Evolutionary conservation across 768 basidiomycete genomes (phyloP), one percentile per base, ranked within the genome.

Genomic region (Trametes gibbosa): DNA sequence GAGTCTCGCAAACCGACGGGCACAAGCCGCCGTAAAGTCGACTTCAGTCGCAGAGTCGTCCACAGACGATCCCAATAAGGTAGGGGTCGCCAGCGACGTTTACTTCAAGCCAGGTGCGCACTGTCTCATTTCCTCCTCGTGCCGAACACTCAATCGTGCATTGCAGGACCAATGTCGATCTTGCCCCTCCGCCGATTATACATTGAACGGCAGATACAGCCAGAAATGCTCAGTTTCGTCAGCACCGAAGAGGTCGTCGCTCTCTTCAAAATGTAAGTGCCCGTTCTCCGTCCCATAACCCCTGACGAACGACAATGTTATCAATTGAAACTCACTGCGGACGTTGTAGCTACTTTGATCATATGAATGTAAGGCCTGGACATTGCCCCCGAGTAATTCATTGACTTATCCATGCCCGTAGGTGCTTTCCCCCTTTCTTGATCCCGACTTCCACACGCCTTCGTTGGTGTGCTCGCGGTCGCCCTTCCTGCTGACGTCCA

Each of bases 401-500:
- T 56, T 39, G 50, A 56, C 59, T 59, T 56, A 46, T 56, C 52
- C 63, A 46, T 23, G 43, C 49, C 41, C 25, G 43, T 61, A 93
- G 89, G 83, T 84, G 74, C 92, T 93, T 63, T 85, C 86, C 56
- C 87, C 87, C 54, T 75, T 98, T 48, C 75, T 99, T 49, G 92
- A 96, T 66, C 81, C 83, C 41, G 84, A 89, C 49, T 95, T 96
- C 73, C 97, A 98, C 72, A 97, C 96, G 0, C 95, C 96, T 1
- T 85, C 92, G 3, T 82, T 97, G 37, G 92, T 98, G 16, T 95
- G 95, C 68, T 93, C 92, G 25, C 86, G 97, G 23, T 95, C 92
- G 37, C 96, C 96, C 0, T 98, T 99, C 75, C 75, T 99, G 47
- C 81, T 98, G 55, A 98, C 97, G 17, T 93, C 95, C 19, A 90